Evolutionary conservation across 2,329 filamentous ascomycete genomes (phyloP).

Genomic region (Diaporthe longicolla): DNA sequence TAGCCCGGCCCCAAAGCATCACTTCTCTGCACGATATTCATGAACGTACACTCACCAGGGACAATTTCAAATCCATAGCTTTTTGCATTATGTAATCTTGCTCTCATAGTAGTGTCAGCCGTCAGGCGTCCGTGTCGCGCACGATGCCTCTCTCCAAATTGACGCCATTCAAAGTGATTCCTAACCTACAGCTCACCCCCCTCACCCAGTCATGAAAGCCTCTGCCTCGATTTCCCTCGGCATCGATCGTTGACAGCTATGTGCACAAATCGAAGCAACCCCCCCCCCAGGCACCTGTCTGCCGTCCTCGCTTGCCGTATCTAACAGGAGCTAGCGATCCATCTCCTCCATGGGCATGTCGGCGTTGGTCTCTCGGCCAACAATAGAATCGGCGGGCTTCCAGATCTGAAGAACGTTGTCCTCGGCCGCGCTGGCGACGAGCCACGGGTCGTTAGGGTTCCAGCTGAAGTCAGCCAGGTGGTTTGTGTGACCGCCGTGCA

Average conservation of each 20-base stretch:
- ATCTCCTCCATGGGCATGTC: constrained; percentile 84
- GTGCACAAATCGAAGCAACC: background rate
- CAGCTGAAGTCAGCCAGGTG: constrained; percentile 97
- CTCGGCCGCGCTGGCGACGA: constrained; percentile 94
- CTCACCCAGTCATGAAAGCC: background rate
- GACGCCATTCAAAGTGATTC: background rate
- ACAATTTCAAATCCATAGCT: background rate
- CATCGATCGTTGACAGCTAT: background rate
- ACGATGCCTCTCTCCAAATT: background rate
- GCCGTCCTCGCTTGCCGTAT: background rate
- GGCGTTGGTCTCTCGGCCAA: constrained; percentile 78
- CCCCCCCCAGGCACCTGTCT: background rate
- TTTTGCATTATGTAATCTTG: background rate
- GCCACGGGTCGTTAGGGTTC: constrained; percentile 97
- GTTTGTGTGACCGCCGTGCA: constrained; percentile 99
- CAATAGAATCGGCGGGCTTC: constrained; percentile 87
- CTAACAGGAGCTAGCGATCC: constrained; percentile 66
- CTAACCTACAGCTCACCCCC: background rate
- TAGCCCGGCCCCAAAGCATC: background rate
- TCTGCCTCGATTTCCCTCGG: background rate
- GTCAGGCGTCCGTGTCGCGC: background rate
- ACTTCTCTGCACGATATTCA: background rate
- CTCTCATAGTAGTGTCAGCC: background rate
- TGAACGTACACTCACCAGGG: constrained; percentile 5
- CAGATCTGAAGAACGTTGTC: constrained; percentile 97